Conservation (phyloP, 192 early-diverging fungal species). For the Umbelopsis vinacea region DNA sequence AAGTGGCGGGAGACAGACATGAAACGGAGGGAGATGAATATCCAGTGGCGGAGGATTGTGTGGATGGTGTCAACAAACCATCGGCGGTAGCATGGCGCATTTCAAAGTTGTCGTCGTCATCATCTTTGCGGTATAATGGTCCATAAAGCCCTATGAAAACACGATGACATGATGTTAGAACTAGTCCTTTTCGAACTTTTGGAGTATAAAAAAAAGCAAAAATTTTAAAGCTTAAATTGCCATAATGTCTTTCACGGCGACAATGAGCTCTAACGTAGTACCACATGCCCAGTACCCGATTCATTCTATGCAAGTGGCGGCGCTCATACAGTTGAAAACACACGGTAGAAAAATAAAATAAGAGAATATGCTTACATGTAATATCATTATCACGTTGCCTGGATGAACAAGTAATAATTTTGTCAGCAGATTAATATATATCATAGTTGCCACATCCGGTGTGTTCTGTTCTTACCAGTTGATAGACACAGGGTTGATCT, state of each 20-base stretch:
- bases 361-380: conserved; percentile 7
- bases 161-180: neutral
- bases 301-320: too few relatives aligned
- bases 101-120: conserved; percentile 18
- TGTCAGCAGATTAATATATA: neutral
- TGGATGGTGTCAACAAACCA: conserved; percentile 9
- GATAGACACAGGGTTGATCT: conserved; percentile 18
- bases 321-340: too few relatives aligned
- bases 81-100: conserved; percentile 17
- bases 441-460: neutral
- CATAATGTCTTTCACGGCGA: too few relatives aligned
- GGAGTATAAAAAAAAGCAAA: neutral
- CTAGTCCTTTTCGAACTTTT: neutral
- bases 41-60: conserved; percentile 2
- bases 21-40: conserved; percentile 9
- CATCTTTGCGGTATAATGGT: conserved; percentile 12
- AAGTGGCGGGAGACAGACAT: conserved; percentile 12
- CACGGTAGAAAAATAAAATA: neutral
- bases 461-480: conserved; percentile 21
- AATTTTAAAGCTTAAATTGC: too few relatives aligned
- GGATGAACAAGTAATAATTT: neutral
- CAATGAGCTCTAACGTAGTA: too few relatives aligned
- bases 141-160: conserved; percentile 13
- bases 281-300: too few relatives aligned
- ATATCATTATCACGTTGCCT: conserved; percentile 27